Conservation (phyloP, 2,329 filamentous ascomycete genomes). For the Epichloe sp. region DNA sequence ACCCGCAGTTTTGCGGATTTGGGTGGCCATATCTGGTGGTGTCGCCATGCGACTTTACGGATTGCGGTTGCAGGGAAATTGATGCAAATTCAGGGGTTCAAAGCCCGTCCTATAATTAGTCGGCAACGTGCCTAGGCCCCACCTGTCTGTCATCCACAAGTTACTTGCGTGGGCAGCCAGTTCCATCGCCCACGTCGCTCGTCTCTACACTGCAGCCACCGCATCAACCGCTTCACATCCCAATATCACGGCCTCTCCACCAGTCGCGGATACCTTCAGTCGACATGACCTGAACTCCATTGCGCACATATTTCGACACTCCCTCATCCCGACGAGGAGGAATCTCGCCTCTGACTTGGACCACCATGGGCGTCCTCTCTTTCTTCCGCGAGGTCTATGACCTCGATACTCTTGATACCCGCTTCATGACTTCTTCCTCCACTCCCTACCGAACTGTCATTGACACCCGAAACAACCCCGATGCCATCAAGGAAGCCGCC, state of each 20-base stretch:
- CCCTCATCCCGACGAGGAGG: not conserved
- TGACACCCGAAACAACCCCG: constrained; percentile 34
- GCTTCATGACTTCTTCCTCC: constrained; percentile 55
- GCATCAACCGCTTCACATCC: not conserved
- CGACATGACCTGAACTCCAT: not conserved
- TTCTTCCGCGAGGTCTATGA: constrained; percentile 45
- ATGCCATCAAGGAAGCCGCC: constrained; percentile 17
- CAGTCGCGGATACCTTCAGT: not conserved
- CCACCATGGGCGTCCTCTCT: constrained; percentile 29
- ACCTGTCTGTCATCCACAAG: not conserved
- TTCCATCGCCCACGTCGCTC: not conserved
- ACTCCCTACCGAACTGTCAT: constrained; percentile 49
- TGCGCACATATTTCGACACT: not conserved
- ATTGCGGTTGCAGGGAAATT: too few relatives aligned
- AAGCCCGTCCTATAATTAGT: not conserved
- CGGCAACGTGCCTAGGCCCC: not conserved
- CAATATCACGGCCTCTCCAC: not conserved
- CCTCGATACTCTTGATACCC: constrained; percentile 47
- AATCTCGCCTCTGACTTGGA: not conserved
- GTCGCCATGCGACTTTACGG: too few relatives aligned
- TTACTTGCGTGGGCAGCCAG: too few relatives aligned
- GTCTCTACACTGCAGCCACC: not conserved
- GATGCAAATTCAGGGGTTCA: not conserved
- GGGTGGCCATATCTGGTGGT: too few relatives aligned
- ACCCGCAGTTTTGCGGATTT: not conserved